Evolutionary conservation across 495 filamentous ascomycete genomes (phyloP).

Genomic region (Annulohypoxylon stygium): DNA sequence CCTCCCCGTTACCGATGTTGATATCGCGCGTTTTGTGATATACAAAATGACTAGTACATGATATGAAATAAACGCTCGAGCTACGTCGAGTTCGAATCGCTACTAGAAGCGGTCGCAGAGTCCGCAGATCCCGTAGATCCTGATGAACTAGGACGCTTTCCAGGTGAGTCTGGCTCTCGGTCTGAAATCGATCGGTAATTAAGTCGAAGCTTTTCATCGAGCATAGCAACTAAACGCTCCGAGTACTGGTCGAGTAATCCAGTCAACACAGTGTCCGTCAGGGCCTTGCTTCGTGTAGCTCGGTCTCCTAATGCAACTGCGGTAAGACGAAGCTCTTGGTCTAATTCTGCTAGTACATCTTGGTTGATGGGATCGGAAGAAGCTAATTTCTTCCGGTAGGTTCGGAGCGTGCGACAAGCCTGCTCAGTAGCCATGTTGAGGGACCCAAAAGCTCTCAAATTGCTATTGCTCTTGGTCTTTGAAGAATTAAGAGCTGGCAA

Average conservation of each 20-base stretch:
- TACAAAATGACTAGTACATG: slow-evolving; percentile 42
- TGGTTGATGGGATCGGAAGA: slow-evolving; percentile 72
- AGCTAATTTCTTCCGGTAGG: slow-evolving; percentile 85
- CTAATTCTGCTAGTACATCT: slow-evolving; percentile 78
- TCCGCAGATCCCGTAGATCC: slow-evolving; percentile 4
- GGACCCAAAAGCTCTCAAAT: slow-evolving; percentile 68
- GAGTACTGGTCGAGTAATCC: slow-evolving; percentile 79
- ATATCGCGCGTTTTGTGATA: slow-evolving; percentile 17
- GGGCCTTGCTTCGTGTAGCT: slow-evolving; percentile 62
- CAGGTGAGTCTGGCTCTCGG: slow-evolving; percentile 48
- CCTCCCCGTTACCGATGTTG: neutral
- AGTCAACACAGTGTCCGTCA: slow-evolving; percentile 71
- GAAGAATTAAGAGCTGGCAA: slow-evolving; percentile 70
- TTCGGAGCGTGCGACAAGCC: slow-evolving; percentile 79
- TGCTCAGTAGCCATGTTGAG: slow-evolving; percentile 84
- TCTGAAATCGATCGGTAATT: slow-evolving; percentile 46
- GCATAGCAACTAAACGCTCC: slow-evolving; percentile 74
- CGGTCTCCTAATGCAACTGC: slow-evolving; percentile 75
- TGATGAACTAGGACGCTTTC: slow-evolving; percentile 48
- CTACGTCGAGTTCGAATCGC: slow-evolving; percentile 43
- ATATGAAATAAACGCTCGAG: slow-evolving; percentile 36
- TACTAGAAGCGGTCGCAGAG: slow-evolving; percentile 41
- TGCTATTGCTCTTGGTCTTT: slow-evolving; percentile 64
- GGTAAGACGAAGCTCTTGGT: slow-evolving; percentile 83
- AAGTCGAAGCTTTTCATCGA: slow-evolving; percentile 75